These are phyloP conservation scores for Selaginella moellendorffii DNA, from an alignment of 75 land plant genomes.

Conservation along the genomic window DNA sequence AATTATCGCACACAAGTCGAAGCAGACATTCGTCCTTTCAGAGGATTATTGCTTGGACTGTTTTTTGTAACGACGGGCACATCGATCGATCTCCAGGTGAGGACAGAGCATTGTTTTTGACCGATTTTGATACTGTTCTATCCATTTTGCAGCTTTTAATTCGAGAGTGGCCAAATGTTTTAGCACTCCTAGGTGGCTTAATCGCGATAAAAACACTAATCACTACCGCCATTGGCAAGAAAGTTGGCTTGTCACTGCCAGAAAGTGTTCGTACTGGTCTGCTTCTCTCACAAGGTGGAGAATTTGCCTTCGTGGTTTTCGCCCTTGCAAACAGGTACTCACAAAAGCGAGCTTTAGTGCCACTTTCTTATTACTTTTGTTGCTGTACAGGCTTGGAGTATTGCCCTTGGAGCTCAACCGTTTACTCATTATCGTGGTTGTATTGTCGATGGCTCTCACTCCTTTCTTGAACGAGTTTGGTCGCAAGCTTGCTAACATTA, in stretches of 20 bases:
- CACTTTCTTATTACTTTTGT: background rate
- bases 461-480: constrained; percentile 91
- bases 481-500: constrained; percentile 53
- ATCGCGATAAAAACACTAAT: constrained; percentile 82
- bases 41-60: constrained; percentile 85
- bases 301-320: constrained; percentile 93
- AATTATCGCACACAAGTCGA: constrained; percentile 96
- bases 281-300: constrained; percentile 96
- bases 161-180: constrained; percentile 97
- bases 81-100: constrained; percentile 84
- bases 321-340: constrained; percentile 83
- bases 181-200: constrained; percentile 76
- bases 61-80: constrained; percentile 98
- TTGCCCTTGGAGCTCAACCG: constrained; percentile 89
- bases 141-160: constrained; percentile 51
- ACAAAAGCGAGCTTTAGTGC: background rate
- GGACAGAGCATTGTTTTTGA: background rate
- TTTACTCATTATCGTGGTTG: constrained; percentile 90
- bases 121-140: background rate
- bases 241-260: constrained; percentile 66
- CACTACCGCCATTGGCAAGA: constrained; percentile 90
- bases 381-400: constrained; percentile 70
- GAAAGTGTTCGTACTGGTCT: constrained; percentile 90
- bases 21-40: constrained; percentile 91
- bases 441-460: constrained; percentile 91